Percentiles rank a stretch among this genome's conserved stretches.
These are phyloP conservation scores for Rhodotorula glutinis DNA, from an alignment of 1,284 basidiomycete species.

Conservation along the genomic window DNA sequence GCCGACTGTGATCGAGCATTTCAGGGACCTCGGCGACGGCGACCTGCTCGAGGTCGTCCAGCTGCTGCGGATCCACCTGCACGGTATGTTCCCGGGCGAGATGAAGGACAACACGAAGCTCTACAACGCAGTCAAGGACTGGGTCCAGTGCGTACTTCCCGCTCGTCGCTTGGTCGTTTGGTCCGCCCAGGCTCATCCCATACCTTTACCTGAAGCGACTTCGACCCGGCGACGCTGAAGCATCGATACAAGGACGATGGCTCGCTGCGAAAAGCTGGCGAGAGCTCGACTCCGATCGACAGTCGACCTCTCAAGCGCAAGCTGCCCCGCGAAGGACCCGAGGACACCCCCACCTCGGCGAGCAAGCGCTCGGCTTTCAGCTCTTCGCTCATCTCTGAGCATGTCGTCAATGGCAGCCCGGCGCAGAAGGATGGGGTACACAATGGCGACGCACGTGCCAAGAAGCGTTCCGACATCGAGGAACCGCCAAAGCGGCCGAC, in stretches of 20 bases:
- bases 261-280: background rate
- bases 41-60: constrained; percentile 19
- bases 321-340: background rate
- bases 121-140: constrained; percentile 6
- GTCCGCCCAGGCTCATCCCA: no score
- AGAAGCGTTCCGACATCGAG: no score
- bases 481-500: no score
- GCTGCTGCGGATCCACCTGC: background rate
- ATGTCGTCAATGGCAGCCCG: background rate
- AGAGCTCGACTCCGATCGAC: background rate
- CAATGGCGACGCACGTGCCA: no score
- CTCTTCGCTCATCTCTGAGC: background rate
- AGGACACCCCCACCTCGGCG: background rate
- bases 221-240: background rate
- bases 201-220: background rate
- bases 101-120: constrained; percentile 23
- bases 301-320: background rate
- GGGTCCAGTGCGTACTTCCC: constrained; percentile 9
- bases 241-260: constrained; percentile 5
- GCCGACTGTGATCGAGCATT: background rate
- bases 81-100: background rate
- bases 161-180: background rate
- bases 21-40: background rate
- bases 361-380: background rate
- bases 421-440: no score